A percentile compares a stretch with the other conserved stretches of the same genome.
These are phyloP conservation scores for Diaporthe ampelina DNA, from an alignment of 2,329 filamentous ascomycete species.

Conservation along the genomic window DNA sequence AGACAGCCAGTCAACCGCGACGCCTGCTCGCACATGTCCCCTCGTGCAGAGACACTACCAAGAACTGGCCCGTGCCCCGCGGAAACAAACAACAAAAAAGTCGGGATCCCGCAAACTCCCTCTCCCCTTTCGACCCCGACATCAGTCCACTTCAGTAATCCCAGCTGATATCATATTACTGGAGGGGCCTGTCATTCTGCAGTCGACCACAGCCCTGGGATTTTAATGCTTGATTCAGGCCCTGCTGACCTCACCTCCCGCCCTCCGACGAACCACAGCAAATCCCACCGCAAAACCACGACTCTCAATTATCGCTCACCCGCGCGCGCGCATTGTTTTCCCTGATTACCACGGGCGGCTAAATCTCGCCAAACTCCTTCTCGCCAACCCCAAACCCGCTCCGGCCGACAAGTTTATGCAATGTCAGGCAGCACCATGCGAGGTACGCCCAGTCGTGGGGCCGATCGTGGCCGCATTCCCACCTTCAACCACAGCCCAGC, in stretches of 20 bases:
- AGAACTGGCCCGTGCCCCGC: slow-evolving; percentile 32
- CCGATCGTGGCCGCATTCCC: slow-evolving; percentile 70
- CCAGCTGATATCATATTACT: slow-evolving; percentile 35
- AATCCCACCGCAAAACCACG: background rate
- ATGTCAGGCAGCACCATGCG: slow-evolving; percentile 77
- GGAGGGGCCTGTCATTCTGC: slow-evolving; percentile 30
- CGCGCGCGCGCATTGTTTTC: slow-evolving; percentile 1
- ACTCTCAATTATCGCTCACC: background rate
- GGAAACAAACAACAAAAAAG: slow-evolving; percentile 37
- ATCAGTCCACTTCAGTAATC: slow-evolving; percentile 30
- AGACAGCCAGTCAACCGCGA: slow-evolving; percentile 21
- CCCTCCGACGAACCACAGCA: slow-evolving; percentile 2
- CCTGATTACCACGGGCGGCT: slow-evolving; percentile 28
- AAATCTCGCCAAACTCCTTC: slow-evolving; percentile 12
- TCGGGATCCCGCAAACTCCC: slow-evolving; percentile 32
- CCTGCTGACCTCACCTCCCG: slow-evolving; percentile 21
- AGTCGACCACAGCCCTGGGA: slow-evolving; percentile 25
- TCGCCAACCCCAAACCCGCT: slow-evolving; percentile 10
- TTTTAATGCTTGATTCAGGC: slow-evolving; percentile 20
- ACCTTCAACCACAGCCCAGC: slow-evolving; percentile 71
- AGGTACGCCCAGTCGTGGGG: slow-evolving; percentile 75
- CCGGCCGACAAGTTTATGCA: slow-evolving; percentile 47
- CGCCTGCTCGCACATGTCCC: slow-evolving; percentile 17
- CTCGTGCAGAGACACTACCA: slow-evolving; percentile 14
- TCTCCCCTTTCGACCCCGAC: slow-evolving; percentile 33